phyloP scores from a whole-genome alignment of 495 filamentous ascomycete genomes.

The Darksidea phi region DNA sequence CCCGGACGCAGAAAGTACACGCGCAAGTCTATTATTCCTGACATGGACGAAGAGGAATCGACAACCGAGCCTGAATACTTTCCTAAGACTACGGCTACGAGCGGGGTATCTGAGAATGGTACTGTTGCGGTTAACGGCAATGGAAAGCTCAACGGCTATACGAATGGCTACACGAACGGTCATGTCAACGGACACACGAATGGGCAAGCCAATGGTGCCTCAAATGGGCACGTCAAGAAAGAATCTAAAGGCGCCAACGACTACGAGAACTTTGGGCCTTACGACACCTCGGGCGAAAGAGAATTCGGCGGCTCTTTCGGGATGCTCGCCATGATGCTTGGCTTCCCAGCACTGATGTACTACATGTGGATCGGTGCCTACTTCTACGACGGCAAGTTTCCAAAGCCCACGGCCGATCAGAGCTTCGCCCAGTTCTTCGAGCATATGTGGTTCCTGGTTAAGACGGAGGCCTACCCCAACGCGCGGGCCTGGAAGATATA shows the following conservation, averaged over 20 bases:
- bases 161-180: constrained; percentile 29
- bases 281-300: constrained; percentile 77
- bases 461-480: constrained; percentile 77
- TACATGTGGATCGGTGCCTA: constrained; percentile 98
- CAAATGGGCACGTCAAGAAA: constrained; percentile 13
- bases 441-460: constrained; percentile 67
- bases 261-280: constrained; percentile 52
- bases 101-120: background rate
- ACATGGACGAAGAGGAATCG: constrained; percentile 27
- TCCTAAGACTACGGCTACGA: background rate
- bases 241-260: constrained; percentile 11
- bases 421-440: constrained; percentile 63
- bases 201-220: constrained; percentile 33
- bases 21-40: constrained; percentile 38
- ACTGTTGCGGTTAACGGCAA: background rate
- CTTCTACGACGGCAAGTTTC: constrained; percentile 83
- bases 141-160: constrained; percentile 14
- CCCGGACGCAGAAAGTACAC: constrained; percentile 40
- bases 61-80: constrained; percentile 16
- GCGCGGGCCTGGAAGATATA: constrained; percentile 84
- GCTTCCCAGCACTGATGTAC: constrained; percentile 91
- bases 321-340: constrained; percentile 79
- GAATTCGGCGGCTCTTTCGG: constrained; percentile 88
- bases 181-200: constrained; percentile 27
- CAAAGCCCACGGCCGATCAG: constrained; percentile 64